A percentile compares a stretch with the other conserved stretches of the same genome.
phyloP scores from a whole-genome alignment of 2,329 filamentous ascomycete genomes.

The Pseudonectria buxi region DNA sequence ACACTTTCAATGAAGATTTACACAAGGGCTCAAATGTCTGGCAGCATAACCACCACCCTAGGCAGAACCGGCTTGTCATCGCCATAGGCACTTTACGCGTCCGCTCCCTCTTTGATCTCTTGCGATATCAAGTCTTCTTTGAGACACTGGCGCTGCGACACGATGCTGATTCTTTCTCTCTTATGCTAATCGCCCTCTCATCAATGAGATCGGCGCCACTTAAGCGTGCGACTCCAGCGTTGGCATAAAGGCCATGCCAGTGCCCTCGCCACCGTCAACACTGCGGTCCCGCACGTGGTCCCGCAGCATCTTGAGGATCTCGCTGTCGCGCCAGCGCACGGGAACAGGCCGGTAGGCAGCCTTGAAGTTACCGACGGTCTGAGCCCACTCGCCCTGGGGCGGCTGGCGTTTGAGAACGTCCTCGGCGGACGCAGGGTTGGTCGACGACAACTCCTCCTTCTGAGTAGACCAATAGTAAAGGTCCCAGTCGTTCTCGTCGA shows the following conservation, averaged over 20 bases:
- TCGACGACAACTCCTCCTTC: slow-evolving; percentile 47
- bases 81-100: too few species aligned
- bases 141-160: too few species aligned
- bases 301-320: slow-evolving; percentile 69
- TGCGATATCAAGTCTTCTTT: too few species aligned
- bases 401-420: slow-evolving; percentile 30
- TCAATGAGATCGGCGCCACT: too few species aligned
- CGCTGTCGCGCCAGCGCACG: slow-evolving; percentile 72
- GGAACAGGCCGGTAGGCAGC: slow-evolving; percentile 90
- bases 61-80: too few species aligned
- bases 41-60: too few species aligned
- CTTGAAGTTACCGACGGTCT: slow-evolving; percentile 91
- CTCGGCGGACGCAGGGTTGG: slow-evolving; percentile 25
- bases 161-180: too few species aligned
- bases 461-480: slow-evolving; percentile 99
- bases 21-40: too few species aligned
- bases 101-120: too few species aligned
- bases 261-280: slow-evolving; percentile 31
- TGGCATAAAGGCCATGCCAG: slow-evolving; percentile 54
- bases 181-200: too few species aligned
- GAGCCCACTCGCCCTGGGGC: slow-evolving; percentile 77
- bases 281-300: slow-evolving; percentile 66
- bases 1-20: too few species aligned
- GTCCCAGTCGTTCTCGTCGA: slow-evolving; percentile 99
- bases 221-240: slow-evolving; percentile 26